Evolutionary conservation across 2,329 filamentous ascomycete genomes (phyloP), one percentile per base, ranked within the genome.

Genomic region (Neurospora sp.): DNA sequence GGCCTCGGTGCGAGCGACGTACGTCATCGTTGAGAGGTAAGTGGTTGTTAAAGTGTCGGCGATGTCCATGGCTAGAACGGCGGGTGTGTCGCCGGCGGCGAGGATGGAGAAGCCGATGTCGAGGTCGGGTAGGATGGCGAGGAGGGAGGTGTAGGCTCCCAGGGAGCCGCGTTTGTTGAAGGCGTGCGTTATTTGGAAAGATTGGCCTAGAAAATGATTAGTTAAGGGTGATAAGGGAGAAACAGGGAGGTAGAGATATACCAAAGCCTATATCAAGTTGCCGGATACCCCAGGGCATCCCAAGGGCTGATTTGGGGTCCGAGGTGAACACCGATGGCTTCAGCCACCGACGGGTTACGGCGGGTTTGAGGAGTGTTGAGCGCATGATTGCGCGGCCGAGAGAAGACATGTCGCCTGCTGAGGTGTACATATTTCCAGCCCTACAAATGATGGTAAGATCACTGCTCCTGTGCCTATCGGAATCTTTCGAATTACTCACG

Each of bases 101-200:
- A 78, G 68, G 70, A 80, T 70, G 38, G 73, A 74, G 73, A 79
- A 77, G 67, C 79, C 78, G 36, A 80, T 75, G 71, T 78, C 74
- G 67, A 79, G 77, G 57, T 80, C 79, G 8, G 78, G 79, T 33
- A 80, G 77, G 66, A 80, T 39, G 8, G 77, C 76, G 11, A 80
- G 69, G 10, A 80, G 72, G 2, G 73, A 67, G 52, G 73, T 77
- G 72, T 80, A 80, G 40, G 74, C 71, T 6, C 79, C 78, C 33
- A 80, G 68, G 62, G 72, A 76, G 62, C 79, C 78, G 6, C 75
- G 74, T 69, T 80, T 80, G 72, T 79, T 79, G 74, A 77, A 80
- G 8, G 77, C 77, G 66, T 79, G 78, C 6, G 78, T 70, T 69
- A 70, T 72, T 36, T 75, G 73, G 70, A 75, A 76, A 28, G 74